Evolutionary conservation across 768 basidiomycete genomes (phyloP).

Genomic region (Tricholoma sp.): DNA sequence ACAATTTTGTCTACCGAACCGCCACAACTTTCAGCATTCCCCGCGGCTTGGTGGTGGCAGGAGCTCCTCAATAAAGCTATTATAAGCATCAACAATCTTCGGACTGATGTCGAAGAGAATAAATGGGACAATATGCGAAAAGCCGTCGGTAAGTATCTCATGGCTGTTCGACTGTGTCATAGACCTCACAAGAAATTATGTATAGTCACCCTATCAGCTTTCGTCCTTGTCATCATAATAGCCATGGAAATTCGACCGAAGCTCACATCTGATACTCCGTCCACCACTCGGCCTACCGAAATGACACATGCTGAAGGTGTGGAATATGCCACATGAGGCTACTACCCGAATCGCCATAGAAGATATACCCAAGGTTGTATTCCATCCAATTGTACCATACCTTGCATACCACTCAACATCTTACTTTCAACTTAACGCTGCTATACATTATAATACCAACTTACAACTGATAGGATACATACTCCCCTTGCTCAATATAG

Average conservation of each 20-base stretch:
- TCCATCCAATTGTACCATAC: constrained; percentile 24
- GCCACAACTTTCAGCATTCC: neutral
- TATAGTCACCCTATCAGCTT: constrained; percentile 57
- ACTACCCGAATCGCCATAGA: neutral
- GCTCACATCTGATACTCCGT: constrained; percentile 22
- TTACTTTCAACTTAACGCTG: constrained; percentile 10
- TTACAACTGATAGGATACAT: neutral
- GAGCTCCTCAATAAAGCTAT: constrained; percentile 72
- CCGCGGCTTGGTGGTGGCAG: constrained; percentile 30
- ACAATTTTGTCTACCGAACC: constrained; percentile 8
- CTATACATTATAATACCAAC: constrained; percentile 17
- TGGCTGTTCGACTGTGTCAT: neutral
- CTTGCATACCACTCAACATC: constrained; percentile 24
- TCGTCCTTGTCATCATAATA: constrained; percentile 65
- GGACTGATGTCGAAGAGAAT: constrained; percentile 77
- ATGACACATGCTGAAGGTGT: neutral
- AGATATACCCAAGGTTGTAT: constrained; percentile 8
- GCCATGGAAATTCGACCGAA: constrained; percentile 62
- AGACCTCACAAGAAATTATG: constrained; percentile 2
- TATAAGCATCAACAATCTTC: constrained; percentile 69
- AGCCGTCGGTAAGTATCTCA: constrained; percentile 57
- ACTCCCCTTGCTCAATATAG: constrained; percentile 37
- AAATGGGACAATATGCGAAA: constrained; percentile 89
- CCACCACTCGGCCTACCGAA: neutral
- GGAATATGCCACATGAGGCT: neutral